Base-by-base conservation (phyloP, 2,329 filamentous ascomycete species). In the Penicillium rolfsii region DNA sequence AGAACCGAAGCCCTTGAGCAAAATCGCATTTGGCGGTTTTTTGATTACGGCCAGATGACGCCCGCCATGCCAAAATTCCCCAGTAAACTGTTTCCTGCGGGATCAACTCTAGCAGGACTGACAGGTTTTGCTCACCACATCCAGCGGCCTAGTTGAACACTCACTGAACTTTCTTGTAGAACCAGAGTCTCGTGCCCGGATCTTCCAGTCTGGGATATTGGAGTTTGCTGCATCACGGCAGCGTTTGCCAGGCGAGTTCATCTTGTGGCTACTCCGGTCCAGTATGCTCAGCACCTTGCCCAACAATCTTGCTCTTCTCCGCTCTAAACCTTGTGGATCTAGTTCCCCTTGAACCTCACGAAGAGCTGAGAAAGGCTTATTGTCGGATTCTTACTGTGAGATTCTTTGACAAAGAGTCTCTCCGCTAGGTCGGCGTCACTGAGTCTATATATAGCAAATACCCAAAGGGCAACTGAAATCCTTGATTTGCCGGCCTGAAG, bases 121-220 rank as follows among this genome's bases (percentile, higher is more conserved):
- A 64, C 72, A 69, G 76, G 77, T 76, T 49, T 16, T 71, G 66
- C 45, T 26, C 48, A 5, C 33, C 45, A 8, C 26, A 22, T 38
- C 11, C 16, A 6, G 41, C 11, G 1, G 4, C 26, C 38, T 50
- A 16, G n/a, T 28, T 7, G 30, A 28, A 38, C 24, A 8, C 11
- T 22, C 57, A 59, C 64, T 73, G 38, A 71, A 40, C 19, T 7
- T 22, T 16, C 14, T 26, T 30, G 73, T 73, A 59, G 80, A 85
- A 35, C 77, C 82, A 0, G 76, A 76, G 6, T 78, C 80, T 41
- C 82, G 88, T 53, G 79, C 85, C 57, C 84, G 87, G 65, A 80
- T 85, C 40, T 84, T 92, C 56, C 75, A 86, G 26, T 87, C 85
- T 22, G 89, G 89, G 1, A 77, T 89, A 58, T 81, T 87, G 1